Percentiles rank a stretch among this genome's conserved stretches.
These are phyloP conservation scores for Cryptococcus hybrid DNA, from an alignment of 1,284 basidiomycete genomes.

Conservation along the genomic window DNA sequence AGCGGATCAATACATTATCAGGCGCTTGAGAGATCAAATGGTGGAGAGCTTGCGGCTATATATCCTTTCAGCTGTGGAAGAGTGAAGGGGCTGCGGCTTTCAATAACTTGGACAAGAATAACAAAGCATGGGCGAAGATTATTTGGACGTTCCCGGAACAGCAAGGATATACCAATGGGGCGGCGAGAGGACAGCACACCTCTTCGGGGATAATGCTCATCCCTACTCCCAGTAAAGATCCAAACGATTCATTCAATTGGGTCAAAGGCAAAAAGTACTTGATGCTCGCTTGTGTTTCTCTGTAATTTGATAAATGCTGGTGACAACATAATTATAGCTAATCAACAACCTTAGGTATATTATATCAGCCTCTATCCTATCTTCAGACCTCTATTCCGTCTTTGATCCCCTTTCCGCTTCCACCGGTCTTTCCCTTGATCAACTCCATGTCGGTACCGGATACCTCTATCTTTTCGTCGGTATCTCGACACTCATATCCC, in stretches of 20 bases:
- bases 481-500: slow-evolving; percentile 18
- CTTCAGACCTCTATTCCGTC: slow-evolving; percentile 23
- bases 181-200: slow-evolving; percentile 8
- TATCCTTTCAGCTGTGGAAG: too few relatives aligned
- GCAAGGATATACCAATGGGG: slow-evolving; percentile 20
- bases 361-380: slow-evolving; percentile 11
- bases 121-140: background rate
- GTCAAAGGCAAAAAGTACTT: slow-evolving; percentile 17
- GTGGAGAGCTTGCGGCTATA: too few relatives aligned
- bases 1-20: too few relatives aligned
- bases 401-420: slow-evolving; percentile 21
- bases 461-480: slow-evolving; percentile 27
- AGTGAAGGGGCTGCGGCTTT: too few relatives aligned
- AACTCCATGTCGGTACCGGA: slow-evolving; percentile 28
- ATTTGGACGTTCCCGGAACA: slow-evolving; percentile 19
- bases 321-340: background rate
- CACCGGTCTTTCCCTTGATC: slow-evolving; percentile 22
- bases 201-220: slow-evolving; percentile 18
- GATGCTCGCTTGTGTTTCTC: slow-evolving; percentile 17
- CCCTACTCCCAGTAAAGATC: slow-evolving; percentile 18
- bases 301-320: slow-evolving; percentile 1
- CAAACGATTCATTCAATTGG: slow-evolving; percentile 30
- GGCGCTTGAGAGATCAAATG: too few relatives aligned
- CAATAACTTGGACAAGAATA: too few relatives aligned
- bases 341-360: slow-evolving; percentile 6